phyloP scores from a whole-genome alignment of 352 stramenopile species.

The Peronospora destructor region DNA sequence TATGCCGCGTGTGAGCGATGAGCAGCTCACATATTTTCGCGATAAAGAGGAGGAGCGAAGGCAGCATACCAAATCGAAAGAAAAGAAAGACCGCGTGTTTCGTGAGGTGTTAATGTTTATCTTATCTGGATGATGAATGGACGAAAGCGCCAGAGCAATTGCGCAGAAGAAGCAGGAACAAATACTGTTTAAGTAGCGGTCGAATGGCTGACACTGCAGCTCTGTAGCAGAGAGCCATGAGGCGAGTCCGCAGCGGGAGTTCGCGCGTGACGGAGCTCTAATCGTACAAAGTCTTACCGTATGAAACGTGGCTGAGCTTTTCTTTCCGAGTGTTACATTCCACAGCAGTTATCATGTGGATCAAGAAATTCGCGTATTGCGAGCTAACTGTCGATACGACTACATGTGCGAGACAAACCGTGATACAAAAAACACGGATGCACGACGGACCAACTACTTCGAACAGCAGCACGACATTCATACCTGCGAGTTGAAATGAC shows the following conservation, averaged over 20 bases:
- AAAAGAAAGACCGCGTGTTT: conserved; percentile 40
- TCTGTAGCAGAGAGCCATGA: conserved; percentile 5
- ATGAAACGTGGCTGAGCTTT: conserved; percentile 59
- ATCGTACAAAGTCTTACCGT: conserved; percentile 77
- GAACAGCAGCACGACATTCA: background rate
- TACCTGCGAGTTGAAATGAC: conserved; percentile 81
- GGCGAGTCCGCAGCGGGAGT: conserved; percentile 1
- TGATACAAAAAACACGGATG: conserved; percentile 1
- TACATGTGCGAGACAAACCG: conserved; percentile 19
- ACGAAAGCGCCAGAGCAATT: conserved; percentile 13
- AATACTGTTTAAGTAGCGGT: conserved; percentile 3
- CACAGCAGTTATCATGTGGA: conserved; percentile 75
- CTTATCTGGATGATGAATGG: conserved; percentile 23
- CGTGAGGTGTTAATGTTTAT: conserved; percentile 32
- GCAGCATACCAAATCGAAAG: conserved; percentile 31
- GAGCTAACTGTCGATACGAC: conserved; percentile 72
- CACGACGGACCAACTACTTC: conserved; percentile 3
- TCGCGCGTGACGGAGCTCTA: conserved; percentile 21
- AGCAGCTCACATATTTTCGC: conserved; percentile 20
- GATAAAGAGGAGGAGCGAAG: conserved; percentile 14
- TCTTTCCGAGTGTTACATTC: conserved; percentile 84
- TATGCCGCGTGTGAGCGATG: conserved; percentile 18
- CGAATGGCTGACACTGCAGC: conserved; percentile 7
- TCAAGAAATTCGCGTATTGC: conserved; percentile 68
- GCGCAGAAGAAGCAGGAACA: conserved; percentile 4